phyloP scores from a whole-genome alignment of 2,329 filamentous ascomycete species.

The Pseudocercospora fuligena region DNA sequence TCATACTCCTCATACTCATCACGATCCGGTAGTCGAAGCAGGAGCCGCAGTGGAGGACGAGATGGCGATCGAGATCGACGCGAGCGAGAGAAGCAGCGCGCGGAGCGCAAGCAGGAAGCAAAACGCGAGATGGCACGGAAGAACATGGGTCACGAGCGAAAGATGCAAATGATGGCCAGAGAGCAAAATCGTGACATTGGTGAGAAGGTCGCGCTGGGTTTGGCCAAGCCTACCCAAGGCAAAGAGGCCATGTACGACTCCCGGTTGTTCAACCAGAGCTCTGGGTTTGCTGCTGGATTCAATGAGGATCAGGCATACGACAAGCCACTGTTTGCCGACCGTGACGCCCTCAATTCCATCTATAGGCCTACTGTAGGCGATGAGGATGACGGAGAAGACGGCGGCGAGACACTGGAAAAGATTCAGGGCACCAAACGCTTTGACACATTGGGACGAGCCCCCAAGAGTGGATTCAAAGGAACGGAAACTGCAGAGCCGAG shows the following conservation, averaged over 20 bases:
- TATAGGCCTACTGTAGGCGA: constrained; percentile 78
- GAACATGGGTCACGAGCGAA: constrained; percentile 91
- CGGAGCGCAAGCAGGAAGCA: constrained; percentile 78
- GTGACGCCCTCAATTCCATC: constrained; percentile 92
- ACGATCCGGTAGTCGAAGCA: constrained; percentile 28
- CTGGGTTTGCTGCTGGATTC: constrained; percentile 84
- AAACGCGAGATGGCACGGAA: constrained; percentile 91
- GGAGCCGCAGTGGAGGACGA: constrained; percentile 49
- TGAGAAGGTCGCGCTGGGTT: constrained; percentile 91
- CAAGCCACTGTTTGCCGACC: constrained; percentile 93
- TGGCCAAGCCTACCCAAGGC: constrained; percentile 91
- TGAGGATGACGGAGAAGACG: constrained; percentile 71
- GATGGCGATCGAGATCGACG: constrained; percentile 59
- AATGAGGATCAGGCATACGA: constrained; percentile 98
- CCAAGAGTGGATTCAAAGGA: constrained; percentile 83
- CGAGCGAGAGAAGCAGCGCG: constrained; percentile 76
- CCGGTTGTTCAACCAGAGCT: constrained; percentile 89
- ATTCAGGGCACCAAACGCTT: constrained; percentile 87
- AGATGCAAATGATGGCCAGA: constrained; percentile 88
- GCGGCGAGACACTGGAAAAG: constrained; percentile 79
- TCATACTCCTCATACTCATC: constrained; percentile 49
- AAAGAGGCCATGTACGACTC: constrained; percentile 98
- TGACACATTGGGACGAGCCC: constrained; percentile 80
- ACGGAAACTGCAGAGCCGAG: constrained; percentile 80
- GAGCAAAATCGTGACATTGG: constrained; percentile 97